Conservation (phyloP, 2,329 filamentous ascomycete species). For the Arthrobotrys pseudoclavata region DNA sequence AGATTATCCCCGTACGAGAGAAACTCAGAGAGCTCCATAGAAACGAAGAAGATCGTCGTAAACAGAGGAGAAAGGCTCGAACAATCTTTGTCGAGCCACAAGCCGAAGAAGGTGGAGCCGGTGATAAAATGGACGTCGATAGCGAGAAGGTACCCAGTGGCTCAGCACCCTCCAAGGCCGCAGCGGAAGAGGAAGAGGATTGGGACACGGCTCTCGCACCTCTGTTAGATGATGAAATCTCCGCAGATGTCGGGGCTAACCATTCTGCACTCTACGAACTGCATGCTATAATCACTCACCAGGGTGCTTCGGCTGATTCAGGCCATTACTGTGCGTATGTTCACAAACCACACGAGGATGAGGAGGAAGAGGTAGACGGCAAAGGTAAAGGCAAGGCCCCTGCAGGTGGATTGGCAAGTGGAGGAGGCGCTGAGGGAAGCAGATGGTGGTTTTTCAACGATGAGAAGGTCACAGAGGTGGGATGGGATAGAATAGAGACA, state of each 20-base stretch:
- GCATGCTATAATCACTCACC: conserved; percentile 92
- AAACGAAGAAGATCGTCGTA: conserved; percentile 81
- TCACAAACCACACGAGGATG: conserved; percentile 84
- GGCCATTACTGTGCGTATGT: conserved; percentile 98
- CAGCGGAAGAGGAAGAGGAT: conserved; percentile 76
- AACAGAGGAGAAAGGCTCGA: conserved; percentile 46
- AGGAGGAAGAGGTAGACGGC: conserved; percentile 74
- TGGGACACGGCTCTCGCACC: conserved; percentile 83
- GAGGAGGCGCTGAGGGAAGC: conserved; percentile 79
- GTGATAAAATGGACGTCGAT: conserved; percentile 69
- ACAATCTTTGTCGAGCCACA: conserved; percentile 68
- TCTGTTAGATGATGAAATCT: conserved; percentile 80
- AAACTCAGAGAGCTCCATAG: conserved; percentile 95
- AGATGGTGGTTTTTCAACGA: conserved; percentile 99
- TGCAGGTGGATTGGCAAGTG: conserved; percentile 42
- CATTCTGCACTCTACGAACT: conserved; percentile 96
- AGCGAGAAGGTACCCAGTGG: conserved; percentile 66
- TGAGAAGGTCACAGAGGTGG: conserved; percentile 94
- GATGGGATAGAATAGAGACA: conserved; percentile 88
- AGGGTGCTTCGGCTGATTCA: conserved; percentile 95
- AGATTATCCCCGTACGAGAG: conserved; percentile 91
- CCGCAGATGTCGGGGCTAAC: conserved; percentile 84
- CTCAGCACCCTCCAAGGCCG: conserved; percentile 66
- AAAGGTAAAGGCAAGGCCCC: conserved; percentile 65
- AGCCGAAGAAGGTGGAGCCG: conserved; percentile 70